phyloP scores from a whole-genome alignment of 106 monocot genomes.

The Dendrobium catenatum region DNA sequence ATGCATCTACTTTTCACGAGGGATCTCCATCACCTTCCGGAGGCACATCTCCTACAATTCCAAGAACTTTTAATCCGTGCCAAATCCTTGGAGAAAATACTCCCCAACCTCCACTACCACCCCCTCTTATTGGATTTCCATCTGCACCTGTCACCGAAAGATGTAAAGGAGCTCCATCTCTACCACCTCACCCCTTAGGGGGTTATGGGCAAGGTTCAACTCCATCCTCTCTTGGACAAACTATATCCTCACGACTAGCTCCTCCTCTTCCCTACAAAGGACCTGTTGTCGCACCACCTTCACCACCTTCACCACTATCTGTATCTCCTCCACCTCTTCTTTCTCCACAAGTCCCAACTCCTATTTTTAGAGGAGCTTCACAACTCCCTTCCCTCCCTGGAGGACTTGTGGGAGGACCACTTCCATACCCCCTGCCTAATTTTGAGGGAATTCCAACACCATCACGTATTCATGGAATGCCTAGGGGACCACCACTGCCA shows the following conservation, averaged over 20 bases:
- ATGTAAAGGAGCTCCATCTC: slow-evolving; percentile 1
- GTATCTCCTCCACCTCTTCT: neutral
- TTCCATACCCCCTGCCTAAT: neutral
- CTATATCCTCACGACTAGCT: neutral
- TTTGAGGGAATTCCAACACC: neutral
- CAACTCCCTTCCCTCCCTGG: slow-evolving; percentile 7
- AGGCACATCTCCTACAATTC: neutral
- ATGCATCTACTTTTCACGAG: neutral
- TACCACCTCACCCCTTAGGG: neutral
- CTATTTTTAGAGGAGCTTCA: neutral
- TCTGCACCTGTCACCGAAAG: neutral
- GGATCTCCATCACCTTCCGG: neutral
- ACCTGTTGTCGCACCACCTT: neutral
- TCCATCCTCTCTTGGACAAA: neutral
- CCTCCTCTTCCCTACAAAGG: neutral
- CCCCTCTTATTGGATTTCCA: neutral
- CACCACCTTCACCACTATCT: slow-evolving; percentile 1
- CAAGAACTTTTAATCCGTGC: neutral
- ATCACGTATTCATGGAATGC: neutral
- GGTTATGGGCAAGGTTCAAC: neutral
- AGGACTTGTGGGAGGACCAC: slow-evolving; percentile 6
- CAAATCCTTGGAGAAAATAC: neutral
- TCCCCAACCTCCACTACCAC: slow-evolving; percentile 4
- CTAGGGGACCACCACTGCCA: slow-evolving; percentile 1
- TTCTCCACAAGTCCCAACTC: neutral